Conservation (phyloP, 2,329 filamentous ascomycete genomes). For the Apiospora saccharicola region DNA sequence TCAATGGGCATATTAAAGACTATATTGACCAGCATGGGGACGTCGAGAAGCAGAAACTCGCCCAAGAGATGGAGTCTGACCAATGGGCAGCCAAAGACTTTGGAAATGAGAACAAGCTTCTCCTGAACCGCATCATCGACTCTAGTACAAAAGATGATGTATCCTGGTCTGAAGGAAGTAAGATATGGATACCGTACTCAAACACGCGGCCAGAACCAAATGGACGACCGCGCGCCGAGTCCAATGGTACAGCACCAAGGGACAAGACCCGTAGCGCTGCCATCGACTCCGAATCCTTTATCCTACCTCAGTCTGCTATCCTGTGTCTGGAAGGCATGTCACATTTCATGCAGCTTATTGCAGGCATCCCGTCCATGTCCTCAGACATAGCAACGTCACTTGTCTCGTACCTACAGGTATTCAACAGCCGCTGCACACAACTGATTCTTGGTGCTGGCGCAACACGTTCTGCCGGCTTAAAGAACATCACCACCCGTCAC, state of each 20-base stretch:
- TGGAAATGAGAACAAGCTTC: conserved; percentile 62
- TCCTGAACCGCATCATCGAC: conserved; percentile 71
- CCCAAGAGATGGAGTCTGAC: conserved; percentile 80
- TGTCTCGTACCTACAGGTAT: conserved; percentile 86
- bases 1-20: conserved; percentile 83
- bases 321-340: conserved; percentile 83
- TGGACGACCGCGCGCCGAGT: conserved; percentile 47
- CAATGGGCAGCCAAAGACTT: conserved; percentile 84
- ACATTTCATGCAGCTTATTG: conserved; percentile 81
- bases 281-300: conserved; percentile 85
- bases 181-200: conserved; percentile 62
- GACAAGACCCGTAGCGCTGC: conserved; percentile 74
- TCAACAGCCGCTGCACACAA: conserved; percentile 96
- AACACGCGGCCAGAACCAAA: conserved; percentile 47
- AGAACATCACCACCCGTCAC: conserved; percentile 96
- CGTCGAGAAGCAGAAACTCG: conserved; percentile 75
- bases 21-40: conserved; percentile 78
- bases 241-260: conserved; percentile 59
- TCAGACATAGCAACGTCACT: conserved; percentile 81
- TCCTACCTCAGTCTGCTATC: conserved; percentile 84
- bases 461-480: conserved; percentile 85
- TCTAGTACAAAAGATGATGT: conserved; percentile 75
- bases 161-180: conserved; percentile 69
- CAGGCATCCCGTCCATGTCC: conserved; percentile 88
- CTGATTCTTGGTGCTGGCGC: conserved; percentile 95